Evolutionary conservation across 148 eudicot genomes (phyloP), one percentile per base, ranked within the genome.

Genomic region (Camellia granthamiana): DNA sequence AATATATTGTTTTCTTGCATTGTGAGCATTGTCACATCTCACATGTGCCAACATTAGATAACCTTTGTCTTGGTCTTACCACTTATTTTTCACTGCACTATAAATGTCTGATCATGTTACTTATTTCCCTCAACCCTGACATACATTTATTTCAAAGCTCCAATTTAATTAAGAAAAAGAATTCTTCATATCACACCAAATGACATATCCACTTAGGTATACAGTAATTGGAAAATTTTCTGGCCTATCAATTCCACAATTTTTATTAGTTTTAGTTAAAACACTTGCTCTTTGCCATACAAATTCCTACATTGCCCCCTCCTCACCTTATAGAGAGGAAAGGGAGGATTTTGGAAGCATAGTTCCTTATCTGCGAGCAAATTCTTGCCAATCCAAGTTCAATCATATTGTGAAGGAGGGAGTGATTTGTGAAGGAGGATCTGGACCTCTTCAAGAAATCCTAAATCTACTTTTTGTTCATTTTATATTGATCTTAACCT

Each of bases 261-360:
- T 5, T 23, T 47, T 52, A 42, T 21, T 54, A 52, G 44, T 72
- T 30, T 44, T 54, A 51, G 51, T 72, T 72, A 18, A 51, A 16
- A 7, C 21, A 70, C 56, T 51, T 23, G 59, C 21, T 52, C 41
- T 13, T 72, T 13, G 16, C 18, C 76, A 52, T 72, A 43, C 59
- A 54, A 72, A 72, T 72, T 72, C 60, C 10, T 72, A 52, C 61
- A 68, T 51, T 68, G n/a, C 19, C 19, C 18, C 19, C 72, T 43
- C 11, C 19, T 49, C 51, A 7, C 16, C 47, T 6, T 14, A 1
- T 68, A 9, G 72, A 46, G 2, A 15, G 15, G 76, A 23, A 21
- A 23, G 56, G 43, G 10, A 52, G 44, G 44, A 72, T 60, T 60
- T 60, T 60, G 21, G 64, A 15, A 23, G 38, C 76, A 18, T 54